phyloP scores from a whole-genome alignment of 192 early-diverging fungal species.

The Haplosporangium gracile region DNA sequence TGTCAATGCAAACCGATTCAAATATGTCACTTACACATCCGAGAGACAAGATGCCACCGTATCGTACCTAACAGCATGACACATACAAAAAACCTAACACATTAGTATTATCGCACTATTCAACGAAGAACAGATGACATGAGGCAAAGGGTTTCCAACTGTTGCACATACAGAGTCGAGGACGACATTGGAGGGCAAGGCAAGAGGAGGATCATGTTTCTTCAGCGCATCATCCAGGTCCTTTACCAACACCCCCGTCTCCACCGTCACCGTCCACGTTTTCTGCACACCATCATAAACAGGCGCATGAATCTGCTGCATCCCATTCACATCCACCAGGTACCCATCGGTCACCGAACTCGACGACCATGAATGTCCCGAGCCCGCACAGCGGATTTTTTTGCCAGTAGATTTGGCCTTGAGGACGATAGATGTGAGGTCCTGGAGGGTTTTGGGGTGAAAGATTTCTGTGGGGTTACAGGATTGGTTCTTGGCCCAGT shows the following conservation, averaged over 20 bases:
- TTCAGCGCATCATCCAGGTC: slow-evolving; percentile 32
- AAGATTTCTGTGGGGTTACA: slow-evolving; percentile 37
- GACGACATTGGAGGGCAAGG: slow-evolving; percentile 37
- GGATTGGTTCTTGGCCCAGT: slow-evolving; percentile 43
- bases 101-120: too few species aligned
- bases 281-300: slow-evolving; percentile 10
- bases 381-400: slow-evolving; percentile 45
- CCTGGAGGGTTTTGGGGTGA: slow-evolving; percentile 22
- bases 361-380: slow-evolving; percentile 43
- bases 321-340: slow-evolving; percentile 29
- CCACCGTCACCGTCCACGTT: slow-evolving; percentile 39
- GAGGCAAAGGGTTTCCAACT: too few species aligned
- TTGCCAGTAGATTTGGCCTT: slow-evolving; percentile 22
- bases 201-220: slow-evolving; percentile 47
- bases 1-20: too few species aligned
- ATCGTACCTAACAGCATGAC: not conserved
- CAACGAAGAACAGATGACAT: not conserved
- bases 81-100: too few species aligned
- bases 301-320: slow-evolving; percentile 14
- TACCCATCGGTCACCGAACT: slow-evolving; percentile 27
- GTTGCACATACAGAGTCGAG: slow-evolving; percentile 10
- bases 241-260: slow-evolving; percentile 32
- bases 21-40: slow-evolving; percentile 17
- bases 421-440: slow-evolving; percentile 30
- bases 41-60: slow-evolving; percentile 26